phyloP scores from a whole-genome alignment of 345 rosid genomes.

The Cochlearia excelsa region DNA sequence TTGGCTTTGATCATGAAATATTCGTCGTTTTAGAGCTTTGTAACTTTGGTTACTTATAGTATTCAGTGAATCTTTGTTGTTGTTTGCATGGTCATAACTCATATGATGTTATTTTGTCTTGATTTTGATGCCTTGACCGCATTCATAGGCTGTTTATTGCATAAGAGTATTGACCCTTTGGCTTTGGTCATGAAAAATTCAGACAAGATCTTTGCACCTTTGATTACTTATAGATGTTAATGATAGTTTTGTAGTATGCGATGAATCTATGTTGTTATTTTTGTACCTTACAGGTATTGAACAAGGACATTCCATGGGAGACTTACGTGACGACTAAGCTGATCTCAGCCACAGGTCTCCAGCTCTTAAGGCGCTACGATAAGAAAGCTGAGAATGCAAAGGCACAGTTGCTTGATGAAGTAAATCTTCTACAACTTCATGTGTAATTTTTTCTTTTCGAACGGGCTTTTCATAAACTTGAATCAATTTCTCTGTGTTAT shows the following conservation, averaged over 20 bases:
- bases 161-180: not conserved
- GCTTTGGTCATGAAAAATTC: not conserved
- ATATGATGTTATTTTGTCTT: too few species aligned
- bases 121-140: too few species aligned
- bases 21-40: too few species aligned
- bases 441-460: not conserved
- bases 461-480: not conserved
- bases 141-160: too few species aligned
- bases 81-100: too few species aligned
- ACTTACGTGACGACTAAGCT: constrained; percentile 90
- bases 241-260: not conserved
- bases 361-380: constrained; percentile 83
- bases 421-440: constrained; percentile 28
- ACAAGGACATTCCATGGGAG: constrained; percentile 98
- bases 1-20: too few species aligned
- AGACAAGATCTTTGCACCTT: constrained; percentile 5
- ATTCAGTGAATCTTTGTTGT: too few species aligned
- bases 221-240: constrained; percentile 10
- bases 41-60: too few species aligned
- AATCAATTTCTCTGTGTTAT: not conserved
- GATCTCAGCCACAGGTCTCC: constrained; percentile 80
- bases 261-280: constrained; percentile 1
- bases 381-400: constrained; percentile 67
- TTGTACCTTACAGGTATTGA: constrained; percentile 56
- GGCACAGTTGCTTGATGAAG: constrained; percentile 90